Percentiles rank a stretch among this genome's conserved stretches.
These are phyloP conservation scores for Hydnum rufescens DNA, from an alignment of 768 basidiomycete genomes.

Conservation along the genomic window DNA sequence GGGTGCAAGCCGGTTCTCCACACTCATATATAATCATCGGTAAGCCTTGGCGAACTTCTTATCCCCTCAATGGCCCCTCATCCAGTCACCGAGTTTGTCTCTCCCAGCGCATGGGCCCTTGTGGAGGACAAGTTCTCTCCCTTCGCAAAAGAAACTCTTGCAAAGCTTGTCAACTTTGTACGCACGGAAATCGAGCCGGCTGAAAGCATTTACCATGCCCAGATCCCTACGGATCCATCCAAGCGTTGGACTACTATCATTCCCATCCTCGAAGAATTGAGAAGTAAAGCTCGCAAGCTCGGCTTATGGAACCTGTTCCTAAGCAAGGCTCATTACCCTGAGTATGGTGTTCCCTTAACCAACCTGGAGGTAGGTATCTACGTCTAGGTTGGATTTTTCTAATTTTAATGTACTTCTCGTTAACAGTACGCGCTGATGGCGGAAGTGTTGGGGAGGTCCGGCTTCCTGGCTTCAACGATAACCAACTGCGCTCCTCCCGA, in stretches of 20 bases:
- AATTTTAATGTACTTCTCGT: no score
- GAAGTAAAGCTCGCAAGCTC: slow-evolving; percentile 64
- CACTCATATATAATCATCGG: no score
- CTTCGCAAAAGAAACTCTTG: slow-evolving; percentile 69
- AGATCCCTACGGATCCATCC: slow-evolving; percentile 54
- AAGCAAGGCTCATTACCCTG: slow-evolving; percentile 84
- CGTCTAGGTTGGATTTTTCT: no score
- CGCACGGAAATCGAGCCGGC: slow-evolving; percentile 83
- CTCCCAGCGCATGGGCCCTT: slow-evolving; percentile 73
- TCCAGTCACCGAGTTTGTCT: slow-evolving; percentile 58
- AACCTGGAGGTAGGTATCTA: slow-evolving; percentile 52
- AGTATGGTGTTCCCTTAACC: slow-evolving; percentile 70
- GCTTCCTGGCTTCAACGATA: slow-evolving; percentile 63
- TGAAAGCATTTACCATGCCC: slow-evolving; percentile 52
- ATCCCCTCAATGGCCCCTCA: slow-evolving; percentile 28
- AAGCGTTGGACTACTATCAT: slow-evolving; percentile 73
- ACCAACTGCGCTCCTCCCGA: slow-evolving; percentile 94
- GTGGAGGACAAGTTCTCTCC: slow-evolving; percentile 89
- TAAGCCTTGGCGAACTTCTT: no score
- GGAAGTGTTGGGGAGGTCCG: slow-evolving; percentile 75
- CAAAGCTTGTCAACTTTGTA: slow-evolving; percentile 67
- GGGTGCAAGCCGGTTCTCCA: no score
- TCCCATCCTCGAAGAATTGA: slow-evolving; percentile 64
- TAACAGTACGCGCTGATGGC: slow-evolving; percentile 98
- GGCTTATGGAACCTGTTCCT: slow-evolving; percentile 97